Conservation (phyloP, 2,329 filamentous ascomycete species). For the Xylaria sp. region DNA sequence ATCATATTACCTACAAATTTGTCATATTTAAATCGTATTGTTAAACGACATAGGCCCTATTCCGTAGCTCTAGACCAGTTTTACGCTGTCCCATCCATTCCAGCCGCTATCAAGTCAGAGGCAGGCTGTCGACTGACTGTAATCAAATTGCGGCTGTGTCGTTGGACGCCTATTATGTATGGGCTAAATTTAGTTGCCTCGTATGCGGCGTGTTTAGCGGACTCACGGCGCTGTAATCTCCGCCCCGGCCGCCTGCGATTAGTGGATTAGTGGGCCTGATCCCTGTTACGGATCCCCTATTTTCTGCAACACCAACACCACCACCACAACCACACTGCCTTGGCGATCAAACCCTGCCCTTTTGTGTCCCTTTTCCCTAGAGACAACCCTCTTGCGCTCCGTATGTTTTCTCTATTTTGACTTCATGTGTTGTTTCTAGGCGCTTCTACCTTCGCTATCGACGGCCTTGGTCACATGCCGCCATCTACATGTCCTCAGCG, state of each 20-base stretch:
- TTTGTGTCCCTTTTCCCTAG: background rate
- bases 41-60: no score
- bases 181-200: background rate
- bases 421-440: slow-evolving; percentile 13
- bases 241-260: slow-evolving; percentile 8
- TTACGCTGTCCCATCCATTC: no score
- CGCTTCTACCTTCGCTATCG: slow-evolving; percentile 24
- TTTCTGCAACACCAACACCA: slow-evolving; percentile 5
- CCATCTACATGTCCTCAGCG: slow-evolving; percentile 55
- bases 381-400: slow-evolving; percentile 13
- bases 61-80: no score
- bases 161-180: no score
- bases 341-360: background rate
- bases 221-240: slow-evolving; percentile 7
- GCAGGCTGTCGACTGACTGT: no score
- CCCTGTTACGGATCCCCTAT: slow-evolving; percentile 19
- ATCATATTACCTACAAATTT: no score
- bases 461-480: slow-evolving; percentile 38
- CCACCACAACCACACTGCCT: background rate
- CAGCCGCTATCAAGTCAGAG: no score
- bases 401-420: slow-evolving; percentile 14
- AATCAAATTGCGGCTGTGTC: background rate
- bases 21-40: no score
- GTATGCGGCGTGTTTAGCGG: background rate
- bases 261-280: slow-evolving; percentile 11